These are phyloP conservation scores for Planoprotostelium fungivorum DNA, from an alignment of 78 protist species.

Conservation along the genomic window DNA sequence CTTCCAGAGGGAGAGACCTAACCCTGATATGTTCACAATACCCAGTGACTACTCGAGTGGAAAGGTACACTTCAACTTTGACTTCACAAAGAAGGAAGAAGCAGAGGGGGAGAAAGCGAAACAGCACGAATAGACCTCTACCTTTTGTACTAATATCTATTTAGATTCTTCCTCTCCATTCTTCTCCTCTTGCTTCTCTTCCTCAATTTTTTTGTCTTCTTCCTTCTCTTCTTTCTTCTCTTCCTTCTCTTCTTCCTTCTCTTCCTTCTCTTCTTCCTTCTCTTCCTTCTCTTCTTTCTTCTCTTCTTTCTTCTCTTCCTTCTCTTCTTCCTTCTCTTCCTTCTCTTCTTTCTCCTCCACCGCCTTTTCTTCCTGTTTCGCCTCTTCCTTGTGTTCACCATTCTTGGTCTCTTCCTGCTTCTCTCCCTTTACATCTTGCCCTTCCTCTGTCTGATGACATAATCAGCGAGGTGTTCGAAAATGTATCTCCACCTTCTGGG, in stretches of 20 bases:
- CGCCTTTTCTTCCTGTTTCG: neutral
- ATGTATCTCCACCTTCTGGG: neutral
- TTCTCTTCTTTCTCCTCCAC: neutral
- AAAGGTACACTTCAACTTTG: neutral
- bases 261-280: neutral
- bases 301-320: neutral
- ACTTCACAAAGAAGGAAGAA: neutral
- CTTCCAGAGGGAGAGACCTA: neutral
- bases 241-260: neutral
- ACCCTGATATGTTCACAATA: neutral
- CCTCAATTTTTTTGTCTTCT: neutral
- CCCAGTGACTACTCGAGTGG: neutral
- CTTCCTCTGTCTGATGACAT: neutral
- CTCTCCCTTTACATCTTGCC: neutral
- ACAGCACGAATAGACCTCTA: neutral
- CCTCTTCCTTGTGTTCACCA: neutral
- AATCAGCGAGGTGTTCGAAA: neutral
- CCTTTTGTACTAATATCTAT: neutral
- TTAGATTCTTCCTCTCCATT: neutral
- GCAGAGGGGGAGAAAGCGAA: neutral
- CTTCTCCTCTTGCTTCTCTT: neutral
- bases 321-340: neutral
- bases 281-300: neutral
- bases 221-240: neutral
- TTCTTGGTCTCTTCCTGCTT: neutral